phyloP scores from a whole-genome alignment of 116 monocot genomes.

The Dioscorea cayenensis region DNA sequence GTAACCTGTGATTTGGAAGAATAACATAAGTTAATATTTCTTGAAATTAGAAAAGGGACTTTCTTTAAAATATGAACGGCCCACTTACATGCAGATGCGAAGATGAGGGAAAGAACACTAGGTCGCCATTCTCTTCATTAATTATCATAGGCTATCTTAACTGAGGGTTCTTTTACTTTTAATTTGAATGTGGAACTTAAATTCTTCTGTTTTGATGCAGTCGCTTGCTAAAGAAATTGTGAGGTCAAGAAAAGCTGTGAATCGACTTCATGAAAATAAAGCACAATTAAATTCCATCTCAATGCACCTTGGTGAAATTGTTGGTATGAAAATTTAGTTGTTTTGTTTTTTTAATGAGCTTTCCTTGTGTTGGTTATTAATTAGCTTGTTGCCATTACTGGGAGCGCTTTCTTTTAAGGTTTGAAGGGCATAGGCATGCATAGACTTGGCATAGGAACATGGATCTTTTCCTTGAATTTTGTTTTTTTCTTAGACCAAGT shows the following conservation, averaged over 20 bases:
- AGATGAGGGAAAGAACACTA: too few relatives aligned
- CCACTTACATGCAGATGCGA: too few relatives aligned
- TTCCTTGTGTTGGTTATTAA: not conserved
- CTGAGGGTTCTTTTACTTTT: not conserved
- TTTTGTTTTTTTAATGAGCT: not conserved
- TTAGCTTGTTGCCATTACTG: not conserved
- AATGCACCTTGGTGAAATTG: slow-evolving; percentile 87
- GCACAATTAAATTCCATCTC: slow-evolving; percentile 95
- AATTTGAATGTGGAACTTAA: not conserved
- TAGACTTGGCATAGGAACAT: too few relatives aligned
- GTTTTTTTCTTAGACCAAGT: too few relatives aligned
- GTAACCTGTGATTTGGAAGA: too few relatives aligned
- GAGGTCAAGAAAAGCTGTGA: slow-evolving; percentile 84
- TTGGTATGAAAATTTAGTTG: not conserved
- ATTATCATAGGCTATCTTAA: not conserved
- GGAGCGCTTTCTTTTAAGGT: too few relatives aligned
- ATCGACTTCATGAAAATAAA: slow-evolving; percentile 93
- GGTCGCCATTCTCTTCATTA: not conserved
- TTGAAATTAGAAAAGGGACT: too few relatives aligned
- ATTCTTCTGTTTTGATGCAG: slow-evolving; percentile 20
- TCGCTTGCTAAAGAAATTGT: slow-evolving; percentile 98
- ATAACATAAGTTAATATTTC: too few relatives aligned
- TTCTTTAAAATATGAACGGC: too few relatives aligned
- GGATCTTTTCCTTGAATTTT: too few relatives aligned
- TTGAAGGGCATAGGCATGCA: too few relatives aligned